Evolutionary conservation across 140 eudicot genomes (phyloP).

Genomic region (Cichorium intybus): DNA sequence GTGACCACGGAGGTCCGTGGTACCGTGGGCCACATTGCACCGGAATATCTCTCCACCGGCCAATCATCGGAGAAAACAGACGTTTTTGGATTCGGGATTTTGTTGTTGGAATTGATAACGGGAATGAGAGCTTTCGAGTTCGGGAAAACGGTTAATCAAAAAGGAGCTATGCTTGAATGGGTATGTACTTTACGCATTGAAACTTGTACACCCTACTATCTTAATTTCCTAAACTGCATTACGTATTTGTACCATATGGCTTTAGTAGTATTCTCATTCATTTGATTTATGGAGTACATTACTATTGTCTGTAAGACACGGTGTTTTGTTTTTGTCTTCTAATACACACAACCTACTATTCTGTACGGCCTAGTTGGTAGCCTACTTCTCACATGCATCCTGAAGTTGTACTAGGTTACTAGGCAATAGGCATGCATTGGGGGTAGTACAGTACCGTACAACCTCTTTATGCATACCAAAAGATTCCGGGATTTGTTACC

Average conservation of each 20-base stretch:
- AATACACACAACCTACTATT: not conserved
- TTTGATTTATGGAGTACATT: not conserved
- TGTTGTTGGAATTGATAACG: constrained; percentile 75
- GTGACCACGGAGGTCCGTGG: constrained; percentile 93
- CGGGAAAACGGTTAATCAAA: constrained; percentile 65
- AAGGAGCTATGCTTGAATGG: constrained; percentile 95
- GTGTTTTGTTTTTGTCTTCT: not conserved
- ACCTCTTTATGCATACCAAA: not conserved
- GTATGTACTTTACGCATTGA: constrained; percentile 30
- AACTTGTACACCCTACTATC: constrained; percentile 23
- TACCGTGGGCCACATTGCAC: constrained; percentile 93
- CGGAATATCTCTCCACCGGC: constrained; percentile 92
- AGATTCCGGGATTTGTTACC: not conserved
- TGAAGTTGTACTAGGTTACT: not conserved
- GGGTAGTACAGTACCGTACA: not conserved
- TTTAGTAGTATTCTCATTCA: not conserved
- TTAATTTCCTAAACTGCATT: constrained; percentile 8
- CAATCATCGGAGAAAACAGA: constrained; percentile 96
- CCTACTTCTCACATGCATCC: not conserved
- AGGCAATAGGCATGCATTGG: not conserved
- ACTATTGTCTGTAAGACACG: not conserved
- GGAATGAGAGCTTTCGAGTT: constrained; percentile 83
- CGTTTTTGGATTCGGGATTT: constrained; percentile 83
- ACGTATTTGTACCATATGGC: constrained; percentile 24
- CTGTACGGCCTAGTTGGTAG: not conserved